A percentile compares a stretch with the other conserved stretches of the same genome.
phyloP scores from a whole-genome alignment of 2,329 filamentous ascomycete species.

The Ascochyta viciae-villosae region DNA sequence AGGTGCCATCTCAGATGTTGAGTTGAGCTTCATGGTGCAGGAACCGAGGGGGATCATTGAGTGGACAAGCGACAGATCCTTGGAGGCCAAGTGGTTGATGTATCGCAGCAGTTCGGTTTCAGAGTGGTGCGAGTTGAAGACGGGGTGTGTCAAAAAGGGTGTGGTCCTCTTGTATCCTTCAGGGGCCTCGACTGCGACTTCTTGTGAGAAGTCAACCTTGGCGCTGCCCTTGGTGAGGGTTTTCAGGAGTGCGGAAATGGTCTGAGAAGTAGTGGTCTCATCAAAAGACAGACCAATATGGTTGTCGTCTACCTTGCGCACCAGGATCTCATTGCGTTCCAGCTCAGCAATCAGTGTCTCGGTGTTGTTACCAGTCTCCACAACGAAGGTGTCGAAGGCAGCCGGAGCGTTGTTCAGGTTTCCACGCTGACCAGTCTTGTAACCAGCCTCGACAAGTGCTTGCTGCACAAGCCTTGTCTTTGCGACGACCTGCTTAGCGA shows the following conservation, averaged over 20 bases:
- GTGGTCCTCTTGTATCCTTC: constrained; percentile 71
- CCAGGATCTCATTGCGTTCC: constrained; percentile 62
- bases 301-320: constrained; percentile 67
- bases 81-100: constrained; percentile 90
- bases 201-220: constrained; percentile 18
- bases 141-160: constrained; percentile 82
- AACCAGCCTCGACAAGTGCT: constrained; percentile 68
- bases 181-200: constrained; percentile 53
- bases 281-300: constrained; percentile 79
- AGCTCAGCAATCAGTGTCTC: constrained; percentile 61
- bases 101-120: constrained; percentile 95
- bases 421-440: constrained; percentile 66
- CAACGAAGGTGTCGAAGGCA: constrained; percentile 81
- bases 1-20: constrained; percentile 90
- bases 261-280: constrained; percentile 69
- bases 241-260: constrained; percentile 64
- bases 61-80: constrained; percentile 91
- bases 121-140: constrained; percentile 94
- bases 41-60: constrained; percentile 98
- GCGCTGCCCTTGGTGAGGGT: constrained; percentile 48
- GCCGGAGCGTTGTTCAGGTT: constrained; percentile 64
- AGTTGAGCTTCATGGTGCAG: constrained; percentile 98
- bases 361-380: constrained; percentile 61
- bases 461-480: constrained; percentile 74
- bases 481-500: constrained; percentile 78